Conservation (phyloP, 148 eudicot species). For the Chenopodium album region DNA sequence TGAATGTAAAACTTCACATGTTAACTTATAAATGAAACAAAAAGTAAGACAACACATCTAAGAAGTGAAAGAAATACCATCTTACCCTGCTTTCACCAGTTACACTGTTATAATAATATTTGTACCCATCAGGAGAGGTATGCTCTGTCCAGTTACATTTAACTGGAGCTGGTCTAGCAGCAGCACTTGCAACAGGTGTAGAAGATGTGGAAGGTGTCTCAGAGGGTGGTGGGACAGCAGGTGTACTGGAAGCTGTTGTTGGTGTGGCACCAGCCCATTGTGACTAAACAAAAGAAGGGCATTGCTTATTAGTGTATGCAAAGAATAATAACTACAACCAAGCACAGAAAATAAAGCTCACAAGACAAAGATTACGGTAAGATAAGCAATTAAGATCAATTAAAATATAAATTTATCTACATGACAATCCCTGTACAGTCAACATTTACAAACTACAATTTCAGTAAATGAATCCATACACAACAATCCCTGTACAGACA, state of each 20-base stretch:
- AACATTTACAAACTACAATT: no score
- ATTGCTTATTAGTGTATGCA: background rate
- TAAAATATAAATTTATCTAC: background rate
- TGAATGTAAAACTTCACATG: background rate
- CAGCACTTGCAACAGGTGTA: slow-evolving; percentile 33
- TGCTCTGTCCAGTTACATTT: slow-evolving; percentile 95
- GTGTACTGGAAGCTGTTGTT: slow-evolving; percentile 38
- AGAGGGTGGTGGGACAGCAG: slow-evolving; percentile 36
- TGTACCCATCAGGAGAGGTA: slow-evolving; percentile 85
- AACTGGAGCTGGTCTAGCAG: slow-evolving; percentile 38
- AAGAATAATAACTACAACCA: background rate
- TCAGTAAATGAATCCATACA: background rate
- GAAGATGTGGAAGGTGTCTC: slow-evolving; percentile 47
- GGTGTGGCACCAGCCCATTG: slow-evolving; percentile 54
- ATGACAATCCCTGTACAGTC: no score
- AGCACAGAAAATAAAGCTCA: background rate
- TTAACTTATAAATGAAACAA: background rate
- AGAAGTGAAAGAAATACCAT: background rate
- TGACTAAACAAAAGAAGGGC: slow-evolving; percentile 40
- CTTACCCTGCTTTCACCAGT: slow-evolving; percentile 95
- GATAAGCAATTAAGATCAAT: background rate
- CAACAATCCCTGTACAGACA: background rate
- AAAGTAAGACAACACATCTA: background rate
- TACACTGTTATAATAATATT: slow-evolving; percentile 78
- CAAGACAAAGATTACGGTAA: background rate